A percentile compares a stretch with the other conserved stretches of the same genome.
phyloP scores from a whole-genome alignment of 78 protist species.

The Blattamonas nauphoetae region DNA sequence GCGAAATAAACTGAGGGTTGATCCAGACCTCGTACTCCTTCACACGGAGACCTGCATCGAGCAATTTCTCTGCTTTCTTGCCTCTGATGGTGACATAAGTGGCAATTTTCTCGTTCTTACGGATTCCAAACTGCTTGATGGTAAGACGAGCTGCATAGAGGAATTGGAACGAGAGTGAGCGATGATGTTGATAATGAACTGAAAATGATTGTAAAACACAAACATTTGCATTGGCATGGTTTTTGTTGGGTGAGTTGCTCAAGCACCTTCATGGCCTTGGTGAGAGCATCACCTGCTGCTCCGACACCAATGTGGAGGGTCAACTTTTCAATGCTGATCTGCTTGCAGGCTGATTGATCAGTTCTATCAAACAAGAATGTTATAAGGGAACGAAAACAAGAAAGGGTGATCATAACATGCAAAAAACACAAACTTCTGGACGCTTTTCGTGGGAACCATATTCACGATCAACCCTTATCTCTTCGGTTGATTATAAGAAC shows the following conservation, averaged over 20 bases:
- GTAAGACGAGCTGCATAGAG: slow-evolving; percentile 85
- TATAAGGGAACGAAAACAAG: not conserved
- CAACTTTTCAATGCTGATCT: slow-evolving; percentile 83
- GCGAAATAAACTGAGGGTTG: too few relatives aligned
- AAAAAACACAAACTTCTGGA: not conserved
- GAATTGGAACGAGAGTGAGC: too few relatives aligned
- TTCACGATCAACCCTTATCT: not conserved
- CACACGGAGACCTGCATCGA: slow-evolving; percentile 79
- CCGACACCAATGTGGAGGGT: slow-evolving; percentile 94
- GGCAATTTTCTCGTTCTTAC: slow-evolving; percentile 96
- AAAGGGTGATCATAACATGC: not conserved
- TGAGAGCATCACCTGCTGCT: slow-evolving; percentile 90
- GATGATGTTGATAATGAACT: not conserved
- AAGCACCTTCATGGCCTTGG: slow-evolving; percentile 95
- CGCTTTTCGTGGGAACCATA: not conserved
- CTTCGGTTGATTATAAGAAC: not conserved
- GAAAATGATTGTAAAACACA: not conserved
- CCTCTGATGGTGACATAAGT: slow-evolving; percentile 85
- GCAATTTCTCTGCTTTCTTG: slow-evolving; percentile 88
- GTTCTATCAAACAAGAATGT: not conserved
- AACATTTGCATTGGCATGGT: slow-evolving; percentile 82
- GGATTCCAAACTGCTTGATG: slow-evolving; percentile 84
- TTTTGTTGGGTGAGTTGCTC: slow-evolving; percentile 89
- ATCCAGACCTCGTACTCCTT: slow-evolving; percentile 89
- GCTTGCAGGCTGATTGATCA: slow-evolving; percentile 43